Conservation (phyloP, 2,329 filamentous ascomycete genomes). For the Acephala macrosclerotiorum region DNA sequence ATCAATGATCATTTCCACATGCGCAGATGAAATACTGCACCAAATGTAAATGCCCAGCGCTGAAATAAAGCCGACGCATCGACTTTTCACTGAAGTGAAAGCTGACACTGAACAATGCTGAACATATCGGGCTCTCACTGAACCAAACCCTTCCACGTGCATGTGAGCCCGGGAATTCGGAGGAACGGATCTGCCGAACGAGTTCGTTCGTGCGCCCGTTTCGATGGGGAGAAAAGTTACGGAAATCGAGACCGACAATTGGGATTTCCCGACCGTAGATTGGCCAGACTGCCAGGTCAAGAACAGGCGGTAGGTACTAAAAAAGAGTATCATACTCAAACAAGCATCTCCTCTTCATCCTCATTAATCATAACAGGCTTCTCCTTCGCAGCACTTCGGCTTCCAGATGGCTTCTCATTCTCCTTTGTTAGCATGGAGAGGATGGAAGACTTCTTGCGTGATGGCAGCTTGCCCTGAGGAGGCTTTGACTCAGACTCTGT, state of each 20-base stretch:
- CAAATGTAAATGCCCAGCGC: background rate
- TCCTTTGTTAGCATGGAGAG: background rate
- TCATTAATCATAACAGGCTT: background rate
- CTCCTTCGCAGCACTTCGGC: background rate
- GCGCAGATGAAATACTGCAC: background rate
- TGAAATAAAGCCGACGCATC: background rate
- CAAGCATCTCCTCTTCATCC: background rate
- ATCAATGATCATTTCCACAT: background rate
- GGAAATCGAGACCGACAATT: background rate
- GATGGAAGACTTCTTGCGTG: slow-evolving; percentile 11
- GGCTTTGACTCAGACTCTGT: slow-evolving; percentile 14
- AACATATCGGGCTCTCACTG: no score
- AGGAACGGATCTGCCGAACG: no score
- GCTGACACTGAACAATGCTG: no score
- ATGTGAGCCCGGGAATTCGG: no score
- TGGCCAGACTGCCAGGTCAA: background rate
- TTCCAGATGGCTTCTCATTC: background rate
- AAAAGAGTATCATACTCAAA: background rate
- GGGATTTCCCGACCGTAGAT: background rate
- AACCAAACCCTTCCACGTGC: no score
- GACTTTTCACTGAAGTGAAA: background rate
- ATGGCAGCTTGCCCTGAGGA: slow-evolving; percentile 9
- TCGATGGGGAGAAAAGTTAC: no score
- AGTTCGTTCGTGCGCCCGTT: no score
- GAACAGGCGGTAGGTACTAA: background rate